Evolutionary conservation across 768 basidiomycete genomes (phyloP), one percentile per base, ranked within the genome.

Genomic region (Flagelloscypha sp.): DNA sequence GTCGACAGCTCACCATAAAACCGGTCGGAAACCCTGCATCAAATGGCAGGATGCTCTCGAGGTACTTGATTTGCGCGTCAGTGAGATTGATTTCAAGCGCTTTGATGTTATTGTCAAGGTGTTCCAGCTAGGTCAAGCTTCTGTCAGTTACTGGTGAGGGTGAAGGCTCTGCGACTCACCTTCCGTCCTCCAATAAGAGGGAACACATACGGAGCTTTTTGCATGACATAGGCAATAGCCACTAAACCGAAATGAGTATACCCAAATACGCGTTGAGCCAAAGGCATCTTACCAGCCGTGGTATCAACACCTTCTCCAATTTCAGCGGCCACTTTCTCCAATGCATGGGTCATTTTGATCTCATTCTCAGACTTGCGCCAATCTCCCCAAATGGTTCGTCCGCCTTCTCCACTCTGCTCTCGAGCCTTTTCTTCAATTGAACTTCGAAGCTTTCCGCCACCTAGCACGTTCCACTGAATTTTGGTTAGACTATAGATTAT

Each of bases 301-400:
- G 77, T 58, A 32, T 54, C 52, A 44, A 68, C 59, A n/a, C n/a
- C n/a, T 3, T 63, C 62, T 1, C 72, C 73, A 5, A 74, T 55
- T 42, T 76, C 65, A 10, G 45, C 45, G 1, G 73, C 72, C 8
- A 78, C 65, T 37, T 68, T 62, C 45, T 71, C 71, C 16, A 76
- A 54, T 0, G 62, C 72, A 3, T 50, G 45, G 35, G 61, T 61
- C 10, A 73, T 52, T 20, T 56, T 56, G 30, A 44, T 56, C 45
- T 77, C 67, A 11, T 56, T 43, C 27, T 69, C 67, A 23, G 38
- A 70, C 5, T 73, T 65, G 46, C 66, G 53, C 74, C 74, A 75
- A 18, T 61, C 38, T 7, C 47, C 39, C 11, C 32, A 16, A 0
- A 53, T 3, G 11, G 36, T 46, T 6, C 59, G 59, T 6, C 62